Conservation (phyloP, 768 basidiomycete species). For the Russula sp. region DNA sequence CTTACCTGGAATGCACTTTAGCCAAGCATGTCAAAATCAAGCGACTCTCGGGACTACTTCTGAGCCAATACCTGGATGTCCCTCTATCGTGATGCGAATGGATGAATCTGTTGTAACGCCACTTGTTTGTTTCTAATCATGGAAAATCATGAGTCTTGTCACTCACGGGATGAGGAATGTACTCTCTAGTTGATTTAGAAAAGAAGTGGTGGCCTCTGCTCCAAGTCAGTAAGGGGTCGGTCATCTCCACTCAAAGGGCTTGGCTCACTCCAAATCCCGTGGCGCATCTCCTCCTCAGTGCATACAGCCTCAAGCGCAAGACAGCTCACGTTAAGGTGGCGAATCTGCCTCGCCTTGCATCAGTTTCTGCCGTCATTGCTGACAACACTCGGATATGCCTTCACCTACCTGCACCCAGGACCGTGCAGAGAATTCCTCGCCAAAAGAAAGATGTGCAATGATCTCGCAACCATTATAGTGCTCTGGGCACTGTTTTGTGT, state of each 20-base stretch:
- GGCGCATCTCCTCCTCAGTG: conserved; percentile 8
- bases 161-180: conserved; percentile 17
- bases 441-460: conserved; percentile 2
- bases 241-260: neutral
- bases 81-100: conserved; percentile 14
- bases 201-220: conserved; percentile 2
- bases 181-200: neutral
- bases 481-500: neutral
- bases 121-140: neutral
- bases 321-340: neutral
- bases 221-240: neutral
- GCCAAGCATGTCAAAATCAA: conserved; percentile 7
- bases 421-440: conserved; percentile 12
- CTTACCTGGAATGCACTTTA: conserved; percentile 14
- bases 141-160: neutral
- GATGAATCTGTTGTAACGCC: conserved; percentile 6
- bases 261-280: conserved; percentile 1
- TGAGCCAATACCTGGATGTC: conserved; percentile 8
- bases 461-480: neutral
- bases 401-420: conserved; percentile 14
- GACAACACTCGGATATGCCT: neutral
- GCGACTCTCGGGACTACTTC: neutral
- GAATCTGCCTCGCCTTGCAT: conserved; percentile 1
- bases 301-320: neutral
- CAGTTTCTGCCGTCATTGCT: neutral